Evolutionary conservation across 2,329 filamentous ascomycete genomes (phyloP).

Genomic region (Calonectria honghensis): DNA sequence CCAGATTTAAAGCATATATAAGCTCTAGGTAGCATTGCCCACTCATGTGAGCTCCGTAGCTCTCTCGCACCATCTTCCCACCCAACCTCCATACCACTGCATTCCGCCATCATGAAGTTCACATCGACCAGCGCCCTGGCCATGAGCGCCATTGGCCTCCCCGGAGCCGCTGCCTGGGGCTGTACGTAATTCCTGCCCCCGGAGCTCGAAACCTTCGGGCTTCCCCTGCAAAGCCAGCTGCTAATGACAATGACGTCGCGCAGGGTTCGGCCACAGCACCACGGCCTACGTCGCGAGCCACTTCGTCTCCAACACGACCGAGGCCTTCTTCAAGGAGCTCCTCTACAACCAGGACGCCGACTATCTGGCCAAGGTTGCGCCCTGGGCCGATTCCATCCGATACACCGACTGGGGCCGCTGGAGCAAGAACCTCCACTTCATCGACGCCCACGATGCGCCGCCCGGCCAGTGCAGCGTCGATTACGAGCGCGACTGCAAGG

Average conservation of each 20-base stretch:
- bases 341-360: slow-evolving; percentile 72
- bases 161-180: slow-evolving; percentile 64
- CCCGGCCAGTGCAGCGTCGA: slow-evolving; percentile 75
- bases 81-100: slow-evolving; percentile 6
- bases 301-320: slow-evolving; percentile 75
- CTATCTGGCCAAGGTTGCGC: slow-evolving; percentile 78
- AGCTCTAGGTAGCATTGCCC: slow-evolving; percentile 17
- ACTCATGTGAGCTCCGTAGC: slow-evolving; percentile 10
- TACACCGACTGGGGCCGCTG: slow-evolving; percentile 79
- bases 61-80: slow-evolving; percentile 19
- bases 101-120: slow-evolving; percentile 57
- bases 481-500: slow-evolving; percentile 77
- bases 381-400: slow-evolving; percentile 80
- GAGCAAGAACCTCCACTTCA: slow-evolving; percentile 80
- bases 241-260: slow-evolving; percentile 31
- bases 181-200: slow-evolving; percentile 56
- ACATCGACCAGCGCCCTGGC: slow-evolving; percentile 54
- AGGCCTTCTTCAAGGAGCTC: slow-evolving; percentile 74
- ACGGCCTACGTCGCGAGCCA: slow-evolving; percentile 78
- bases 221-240: slow-evolving; percentile 7
- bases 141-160: slow-evolving; percentile 58
- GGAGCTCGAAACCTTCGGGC: slow-evolving; percentile 1
- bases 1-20: slow-evolving; percentile 30
- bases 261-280: slow-evolving; percentile 79
- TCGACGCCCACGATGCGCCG: slow-evolving; percentile 79